Evolutionary conservation across 2,329 filamentous ascomycete species (phyloP).

Genomic region (Apiospora kogelbergensis): DNA sequence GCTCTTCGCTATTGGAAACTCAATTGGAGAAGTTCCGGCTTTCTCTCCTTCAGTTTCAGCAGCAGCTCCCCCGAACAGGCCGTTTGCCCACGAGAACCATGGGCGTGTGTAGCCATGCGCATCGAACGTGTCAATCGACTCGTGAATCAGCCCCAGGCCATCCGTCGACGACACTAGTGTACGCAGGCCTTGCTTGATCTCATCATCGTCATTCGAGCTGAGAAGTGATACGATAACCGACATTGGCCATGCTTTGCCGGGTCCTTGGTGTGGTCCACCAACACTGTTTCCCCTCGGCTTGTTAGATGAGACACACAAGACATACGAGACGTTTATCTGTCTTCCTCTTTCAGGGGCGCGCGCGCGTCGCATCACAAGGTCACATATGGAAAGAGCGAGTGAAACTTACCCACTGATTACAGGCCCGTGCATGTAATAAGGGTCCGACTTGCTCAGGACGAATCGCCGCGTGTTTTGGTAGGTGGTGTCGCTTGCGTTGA

Average conservation of each 20-base stretch:
- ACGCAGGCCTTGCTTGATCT: slow-evolving; percentile 67
- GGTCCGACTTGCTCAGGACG: slow-evolving; percentile 74
- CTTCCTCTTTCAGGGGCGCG: background rate
- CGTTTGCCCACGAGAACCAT: slow-evolving; percentile 85
- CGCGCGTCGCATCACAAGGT: background rate
- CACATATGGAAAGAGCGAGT: background rate
- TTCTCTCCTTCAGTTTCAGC: slow-evolving; percentile 69
- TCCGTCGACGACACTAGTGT: slow-evolving; percentile 68
- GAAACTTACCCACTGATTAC: slow-evolving; percentile 54
- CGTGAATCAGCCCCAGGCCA: slow-evolving; percentile 76
- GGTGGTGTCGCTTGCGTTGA: slow-evolving; percentile 56
- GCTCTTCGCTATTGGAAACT: slow-evolving; percentile 32
- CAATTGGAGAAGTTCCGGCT: slow-evolving; percentile 51
- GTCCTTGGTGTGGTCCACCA: slow-evolving; percentile 67
- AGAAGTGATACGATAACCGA: slow-evolving; percentile 52
- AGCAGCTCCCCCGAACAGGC: slow-evolving; percentile 83
- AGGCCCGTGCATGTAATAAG: slow-evolving; percentile 70
- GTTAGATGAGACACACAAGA: background rate
- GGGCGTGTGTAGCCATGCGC: slow-evolving; percentile 43
- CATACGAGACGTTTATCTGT: background rate
- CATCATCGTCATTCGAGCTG: slow-evolving; percentile 67
- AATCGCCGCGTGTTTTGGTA: slow-evolving; percentile 81
- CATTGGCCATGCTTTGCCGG: slow-evolving; percentile 58
- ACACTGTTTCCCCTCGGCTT: slow-evolving; percentile 1
- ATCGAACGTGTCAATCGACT: slow-evolving; percentile 70